phyloP scores from a whole-genome alignment of 1,284 basidiomycete species.

The Sanghuangporus weigelae region DNA sequence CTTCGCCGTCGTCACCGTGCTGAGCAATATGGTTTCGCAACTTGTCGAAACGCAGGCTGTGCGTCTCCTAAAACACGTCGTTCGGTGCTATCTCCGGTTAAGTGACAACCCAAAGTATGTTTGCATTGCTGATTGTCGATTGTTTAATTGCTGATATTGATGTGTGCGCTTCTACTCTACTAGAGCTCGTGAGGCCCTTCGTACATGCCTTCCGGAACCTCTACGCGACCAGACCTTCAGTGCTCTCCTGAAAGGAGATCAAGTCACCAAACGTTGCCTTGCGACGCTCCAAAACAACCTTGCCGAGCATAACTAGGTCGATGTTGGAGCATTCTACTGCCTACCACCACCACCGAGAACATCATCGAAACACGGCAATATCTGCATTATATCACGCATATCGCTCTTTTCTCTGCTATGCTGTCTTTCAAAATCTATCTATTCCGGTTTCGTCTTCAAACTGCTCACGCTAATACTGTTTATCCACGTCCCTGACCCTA shows the following conservation, averaged over 20 bases:
- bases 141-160: not conserved
- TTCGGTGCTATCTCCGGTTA: conserved; percentile 92
- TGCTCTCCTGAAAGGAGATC: conserved; percentile 88
- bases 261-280: conserved; percentile 95
- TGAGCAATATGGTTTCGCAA: conserved; percentile 98
- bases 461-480: not conserved
- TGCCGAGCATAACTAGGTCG: conserved; percentile 4
- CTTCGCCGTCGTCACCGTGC: conserved; percentile 97
- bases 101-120: conserved; percentile 92
- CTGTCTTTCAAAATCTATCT: not conserved
- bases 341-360: no score
- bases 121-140: not conserved
- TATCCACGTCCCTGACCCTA: not conserved
- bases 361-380: not conserved
- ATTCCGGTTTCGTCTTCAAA: not conserved
- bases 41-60: conserved; percentile 97
- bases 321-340: not conserved
- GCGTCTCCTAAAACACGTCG: conserved; percentile 94
- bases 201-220: conserved; percentile 96
- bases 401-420: not conserved
- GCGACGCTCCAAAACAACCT: conserved; percentile 94
- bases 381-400: not conserved
- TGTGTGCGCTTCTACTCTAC: not conserved
- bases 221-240: conserved; percentile 93
- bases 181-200: conserved; percentile 92